These are phyloP conservation scores for Nicotiana knightiana DNA, from an alignment of 257 asterid genomes.

Conservation along the genomic window DNA sequence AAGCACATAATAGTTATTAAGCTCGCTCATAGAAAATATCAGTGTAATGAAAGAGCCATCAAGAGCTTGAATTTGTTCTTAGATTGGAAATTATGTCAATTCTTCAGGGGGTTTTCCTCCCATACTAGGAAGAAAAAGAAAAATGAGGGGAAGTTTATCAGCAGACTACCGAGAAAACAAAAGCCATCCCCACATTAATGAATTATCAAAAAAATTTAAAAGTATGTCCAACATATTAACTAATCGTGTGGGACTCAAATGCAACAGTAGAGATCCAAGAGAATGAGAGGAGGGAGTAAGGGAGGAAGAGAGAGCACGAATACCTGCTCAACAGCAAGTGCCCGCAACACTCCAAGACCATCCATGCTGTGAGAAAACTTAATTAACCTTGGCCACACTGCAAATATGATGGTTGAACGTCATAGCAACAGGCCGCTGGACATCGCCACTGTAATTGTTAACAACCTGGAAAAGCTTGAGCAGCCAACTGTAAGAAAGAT, in stretches of 20 bases:
- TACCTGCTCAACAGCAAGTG: conserved; percentile 66
- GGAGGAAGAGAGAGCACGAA: conserved; percentile 12
- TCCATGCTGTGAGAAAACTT: conserved; percentile 68
- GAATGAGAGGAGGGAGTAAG: not conserved
- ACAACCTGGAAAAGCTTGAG: conserved; percentile 32
- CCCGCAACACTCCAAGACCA: conserved; percentile 81
- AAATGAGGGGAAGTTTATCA: not conserved
- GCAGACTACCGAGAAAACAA: not conserved
- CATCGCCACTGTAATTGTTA: conserved; percentile 35
- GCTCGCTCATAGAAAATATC: not conserved
- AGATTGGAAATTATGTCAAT: too few relatives aligned
- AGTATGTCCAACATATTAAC: not conserved
- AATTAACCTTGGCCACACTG: conserved; percentile 58
- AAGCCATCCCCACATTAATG: not conserved
- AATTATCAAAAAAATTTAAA: not conserved
- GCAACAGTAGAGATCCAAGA: not conserved
- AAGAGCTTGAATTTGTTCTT: too few relatives aligned
- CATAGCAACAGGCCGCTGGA: conserved; percentile 47
- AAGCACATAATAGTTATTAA: not conserved
- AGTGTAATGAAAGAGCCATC: too few relatives aligned
- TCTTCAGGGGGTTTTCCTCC: too few relatives aligned
- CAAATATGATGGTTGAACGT: conserved; percentile 55
- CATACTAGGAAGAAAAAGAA: not conserved
- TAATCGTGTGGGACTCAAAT: not conserved
- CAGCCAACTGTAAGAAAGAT: not conserved